Percentiles rank a stretch among this genome's conserved stretches.
Conservation (phyloP, 768 basidiomycete genomes). For the Sarcodon aspratus region DNA sequence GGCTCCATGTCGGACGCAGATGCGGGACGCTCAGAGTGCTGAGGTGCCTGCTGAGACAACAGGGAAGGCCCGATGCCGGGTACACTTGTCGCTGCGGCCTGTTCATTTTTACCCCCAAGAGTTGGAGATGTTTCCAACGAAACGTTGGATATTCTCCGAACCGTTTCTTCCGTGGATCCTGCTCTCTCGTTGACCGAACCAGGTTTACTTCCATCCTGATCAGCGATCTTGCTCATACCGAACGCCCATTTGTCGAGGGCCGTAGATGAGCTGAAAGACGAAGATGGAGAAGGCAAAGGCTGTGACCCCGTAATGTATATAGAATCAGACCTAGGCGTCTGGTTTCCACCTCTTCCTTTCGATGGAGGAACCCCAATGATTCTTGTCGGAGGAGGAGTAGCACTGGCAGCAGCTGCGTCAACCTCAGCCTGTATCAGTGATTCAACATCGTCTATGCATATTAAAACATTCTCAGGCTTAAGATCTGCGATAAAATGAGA, state of each 20-base stretch:
- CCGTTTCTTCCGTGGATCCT: slow-evolving; percentile 30
- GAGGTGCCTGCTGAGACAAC: slow-evolving; percentile 58
- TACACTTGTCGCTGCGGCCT: slow-evolving; percentile 23
- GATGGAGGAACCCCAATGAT: slow-evolving; percentile 90
- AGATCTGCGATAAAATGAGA: slow-evolving; percentile 43
- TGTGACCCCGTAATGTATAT: slow-evolving; percentile 88
- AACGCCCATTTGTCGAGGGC: slow-evolving; percentile 80
- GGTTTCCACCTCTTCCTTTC: slow-evolving; percentile 90
- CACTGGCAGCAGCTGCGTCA: slow-evolving; percentile 37
- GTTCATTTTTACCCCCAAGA: slow-evolving; percentile 25
- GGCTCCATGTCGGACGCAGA: slow-evolving; percentile 10
- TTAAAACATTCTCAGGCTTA: slow-evolving; percentile 96
- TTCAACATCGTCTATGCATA: slow-evolving; percentile 95
- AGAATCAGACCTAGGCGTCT: slow-evolving; percentile 79
- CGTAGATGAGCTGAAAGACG: slow-evolving; percentile 58
- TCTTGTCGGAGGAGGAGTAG: slow-evolving; percentile 35
- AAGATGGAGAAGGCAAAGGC: slow-evolving; percentile 80
- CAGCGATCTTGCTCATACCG: slow-evolving; percentile 85
- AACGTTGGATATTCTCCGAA: slow-evolving; percentile 40
- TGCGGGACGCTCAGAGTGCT: slow-evolving; percentile 6
- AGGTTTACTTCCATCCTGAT: slow-evolving; percentile 21
- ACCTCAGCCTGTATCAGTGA: slow-evolving; percentile 81
- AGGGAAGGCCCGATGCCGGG: slow-evolving; percentile 48
- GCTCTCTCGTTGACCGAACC: slow-evolving; percentile 18
- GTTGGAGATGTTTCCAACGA: slow-evolving; percentile 24